Evolutionary conservation across 1,284 basidiomycete genomes (phyloP).

Genomic region (Leucoagaricus sp.): DNA sequence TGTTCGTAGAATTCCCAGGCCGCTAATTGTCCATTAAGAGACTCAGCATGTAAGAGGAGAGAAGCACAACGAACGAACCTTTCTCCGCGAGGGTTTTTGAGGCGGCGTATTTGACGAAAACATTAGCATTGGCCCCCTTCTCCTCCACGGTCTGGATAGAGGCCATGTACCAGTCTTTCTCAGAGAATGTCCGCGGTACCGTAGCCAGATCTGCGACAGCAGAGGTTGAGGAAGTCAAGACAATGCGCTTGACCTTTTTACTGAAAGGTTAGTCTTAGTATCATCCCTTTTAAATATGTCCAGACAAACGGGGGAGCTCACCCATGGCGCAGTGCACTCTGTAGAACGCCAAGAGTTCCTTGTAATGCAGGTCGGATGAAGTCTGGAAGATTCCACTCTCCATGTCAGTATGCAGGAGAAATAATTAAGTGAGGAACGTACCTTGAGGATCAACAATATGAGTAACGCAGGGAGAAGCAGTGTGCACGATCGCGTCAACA

Average conservation of each 20-base stretch:
- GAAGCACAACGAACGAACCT: slow-evolving; percentile 27
- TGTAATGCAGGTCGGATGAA: slow-evolving; percentile 42
- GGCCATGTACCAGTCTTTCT: slow-evolving; percentile 62
- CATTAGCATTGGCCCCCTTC: slow-evolving; percentile 41
- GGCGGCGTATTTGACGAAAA: slow-evolving; percentile 37
- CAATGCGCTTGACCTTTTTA: slow-evolving; percentile 52
- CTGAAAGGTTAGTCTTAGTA: slow-evolving; percentile 12
- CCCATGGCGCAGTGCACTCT: slow-evolving; percentile 38
- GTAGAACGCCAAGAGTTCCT: slow-evolving; percentile 42
- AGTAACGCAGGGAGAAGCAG: slow-evolving; percentile 50
- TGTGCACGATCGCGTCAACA: slow-evolving; percentile 62
- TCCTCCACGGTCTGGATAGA: slow-evolving; percentile 43
- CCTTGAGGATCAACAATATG: slow-evolving; percentile 32
- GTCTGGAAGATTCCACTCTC: slow-evolving; percentile 30
- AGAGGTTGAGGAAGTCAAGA: slow-evolving; percentile 64
- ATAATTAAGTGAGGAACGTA: slow-evolving; percentile 1
- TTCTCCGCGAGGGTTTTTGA: slow-evolving; percentile 51
- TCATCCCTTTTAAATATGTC: no score
- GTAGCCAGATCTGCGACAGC: slow-evolving; percentile 43
- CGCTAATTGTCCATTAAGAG: slow-evolving; percentile 26
- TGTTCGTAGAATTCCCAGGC: slow-evolving; percentile 46
- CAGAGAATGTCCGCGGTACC: slow-evolving; percentile 35
- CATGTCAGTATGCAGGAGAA: background rate
- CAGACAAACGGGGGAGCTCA: slow-evolving; percentile 17
- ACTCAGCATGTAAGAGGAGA: background rate